Conservation (phyloP, 2,329 filamentous ascomycete genomes). For the Nannizziopsis barbatae region DNA sequence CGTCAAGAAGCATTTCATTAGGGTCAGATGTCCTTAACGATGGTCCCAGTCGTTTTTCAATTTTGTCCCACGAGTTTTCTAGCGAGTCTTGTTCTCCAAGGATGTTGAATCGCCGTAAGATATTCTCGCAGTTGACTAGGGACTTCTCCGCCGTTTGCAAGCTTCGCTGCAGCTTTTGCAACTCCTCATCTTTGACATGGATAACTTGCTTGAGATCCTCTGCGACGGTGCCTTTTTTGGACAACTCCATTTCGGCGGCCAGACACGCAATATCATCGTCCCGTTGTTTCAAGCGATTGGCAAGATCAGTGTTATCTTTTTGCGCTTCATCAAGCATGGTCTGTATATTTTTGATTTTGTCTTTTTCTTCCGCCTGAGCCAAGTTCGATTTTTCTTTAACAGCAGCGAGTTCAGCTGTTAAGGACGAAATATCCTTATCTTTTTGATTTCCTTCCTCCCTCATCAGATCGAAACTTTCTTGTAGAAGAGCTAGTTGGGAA, state of each 20-base stretch:
- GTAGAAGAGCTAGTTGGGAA: constrained; percentile 7
- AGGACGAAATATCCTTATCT: constrained; percentile 22
- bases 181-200: constrained; percentile 15
- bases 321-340: constrained; percentile 24
- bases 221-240: neutral
- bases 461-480: constrained; percentile 12
- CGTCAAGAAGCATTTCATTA: constrained; percentile 6
- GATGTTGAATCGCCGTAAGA: constrained; percentile 16
- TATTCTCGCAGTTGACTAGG: constrained; percentile 13
- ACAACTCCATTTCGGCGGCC: constrained; percentile 3
- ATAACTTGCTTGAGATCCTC: neutral
- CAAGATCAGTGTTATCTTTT: constrained; percentile 16
- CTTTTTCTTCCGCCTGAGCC: constrained; percentile 14
- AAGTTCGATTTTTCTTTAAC: constrained; percentile 23
- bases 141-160: constrained; percentile 22
- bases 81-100: constrained; percentile 16
- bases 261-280: constrained; percentile 8
- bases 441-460: constrained; percentile 24
- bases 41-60: constrained; percentile 14
- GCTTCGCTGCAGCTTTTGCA: constrained; percentile 19
- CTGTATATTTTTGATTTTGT: constrained; percentile 17
- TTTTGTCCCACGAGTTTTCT: constrained; percentile 15
- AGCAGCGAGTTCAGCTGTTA: constrained; percentile 19
- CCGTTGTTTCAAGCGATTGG: neutral
- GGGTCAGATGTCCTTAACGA: neutral